phyloP scores from a whole-genome alignment of 176 grass and related monocot genomes.

The Musa troglodytarum region DNA sequence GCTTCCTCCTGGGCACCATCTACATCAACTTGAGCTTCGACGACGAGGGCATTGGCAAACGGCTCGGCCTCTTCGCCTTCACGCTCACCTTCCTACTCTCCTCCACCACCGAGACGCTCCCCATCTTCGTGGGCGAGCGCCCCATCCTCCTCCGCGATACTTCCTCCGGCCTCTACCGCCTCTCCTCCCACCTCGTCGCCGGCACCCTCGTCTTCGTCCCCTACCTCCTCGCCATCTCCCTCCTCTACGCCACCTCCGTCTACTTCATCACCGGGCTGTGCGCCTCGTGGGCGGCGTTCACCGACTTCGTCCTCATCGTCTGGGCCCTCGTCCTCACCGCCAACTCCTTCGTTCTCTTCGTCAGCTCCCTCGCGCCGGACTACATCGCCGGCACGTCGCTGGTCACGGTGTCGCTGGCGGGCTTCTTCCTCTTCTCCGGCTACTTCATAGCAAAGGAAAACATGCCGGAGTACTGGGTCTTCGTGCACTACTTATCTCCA shows the following conservation, averaged over 20 bases:
- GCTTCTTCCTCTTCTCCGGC: constrained; percentile 97
- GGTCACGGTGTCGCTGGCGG: constrained; percentile 57
- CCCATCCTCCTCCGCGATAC: constrained; percentile 83
- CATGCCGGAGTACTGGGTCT: constrained; percentile 91
- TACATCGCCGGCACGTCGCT: constrained; percentile 89
- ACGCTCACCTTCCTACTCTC: constrained; percentile 87
- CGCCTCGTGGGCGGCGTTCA: constrained; percentile 44
- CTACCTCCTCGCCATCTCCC: constrained; percentile 69
- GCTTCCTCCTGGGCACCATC: constrained; percentile 73
- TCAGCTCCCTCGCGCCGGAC: constrained; percentile 84
- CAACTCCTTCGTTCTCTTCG: constrained; percentile 81
- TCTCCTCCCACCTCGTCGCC: constrained; percentile 61
- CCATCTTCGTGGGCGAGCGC: constrained; percentile 80
- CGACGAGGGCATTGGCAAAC: constrained; percentile 56
- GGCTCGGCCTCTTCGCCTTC: constrained; percentile 91
- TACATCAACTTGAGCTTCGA: constrained; percentile 69
- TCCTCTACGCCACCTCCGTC: constrained; percentile 63
- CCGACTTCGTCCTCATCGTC: constrained; percentile 62
- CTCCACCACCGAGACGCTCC: constrained; percentile 81
- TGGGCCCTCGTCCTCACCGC: constrained; percentile 78
- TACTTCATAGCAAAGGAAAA: constrained; percentile 79
- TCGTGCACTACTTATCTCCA: constrained; percentile 82
- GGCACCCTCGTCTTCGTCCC: constrained; percentile 77
- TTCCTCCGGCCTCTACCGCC: constrained; percentile 67
- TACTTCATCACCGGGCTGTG: constrained; percentile 90